These are phyloP conservation scores for Trichoderma sp. DNA, from an alignment of 2,329 filamentous ascomycete genomes.

Conservation along the genomic window DNA sequence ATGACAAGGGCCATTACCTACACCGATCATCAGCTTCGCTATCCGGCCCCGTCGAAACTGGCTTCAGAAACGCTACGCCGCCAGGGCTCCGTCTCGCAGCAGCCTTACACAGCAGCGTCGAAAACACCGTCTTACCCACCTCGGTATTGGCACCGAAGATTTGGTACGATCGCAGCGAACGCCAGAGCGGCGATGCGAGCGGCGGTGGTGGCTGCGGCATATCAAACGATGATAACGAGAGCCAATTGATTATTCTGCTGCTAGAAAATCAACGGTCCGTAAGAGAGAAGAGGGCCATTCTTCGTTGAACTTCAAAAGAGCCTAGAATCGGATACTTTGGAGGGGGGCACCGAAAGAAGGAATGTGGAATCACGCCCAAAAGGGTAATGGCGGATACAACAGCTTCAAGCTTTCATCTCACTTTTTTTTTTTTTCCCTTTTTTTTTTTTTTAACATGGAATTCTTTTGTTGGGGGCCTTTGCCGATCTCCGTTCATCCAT, in stretches of 20 bases:
- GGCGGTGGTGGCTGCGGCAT: constrained; percentile 34
- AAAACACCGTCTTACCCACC: constrained; percentile 80
- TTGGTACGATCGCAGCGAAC: constrained; percentile 66
- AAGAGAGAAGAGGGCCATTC: background rate
- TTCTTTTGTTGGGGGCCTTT: constrained; percentile 7
- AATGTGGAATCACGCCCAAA: background rate
- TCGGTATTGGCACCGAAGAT: constrained; percentile 82
- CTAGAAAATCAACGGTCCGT: background rate
- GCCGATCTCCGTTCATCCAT: constrained; percentile 14
- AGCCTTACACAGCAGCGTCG: constrained; percentile 67
- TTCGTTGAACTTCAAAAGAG: background rate
- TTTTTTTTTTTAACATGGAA: background rate
- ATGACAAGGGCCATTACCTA: constrained; percentile 23
- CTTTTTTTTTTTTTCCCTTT: background rate
- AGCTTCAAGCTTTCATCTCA: background rate
- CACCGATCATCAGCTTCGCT: constrained; percentile 70
- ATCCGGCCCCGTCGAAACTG: constrained; percentile 71
- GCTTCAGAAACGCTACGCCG: constrained; percentile 68
- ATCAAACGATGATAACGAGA: background rate
- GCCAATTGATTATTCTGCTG: background rate
- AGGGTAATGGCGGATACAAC: constrained; percentile 6
- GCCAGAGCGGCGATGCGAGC: constrained; percentile 62
- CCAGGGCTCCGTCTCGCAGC: constrained; percentile 50
- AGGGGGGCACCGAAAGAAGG: background rate
- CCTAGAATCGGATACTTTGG: background rate